Evolutionary conservation across 2,329 filamentous ascomycete species (phyloP), one percentile per base, ranked within the genome.

Genomic region (Penicillium sp.): DNA sequence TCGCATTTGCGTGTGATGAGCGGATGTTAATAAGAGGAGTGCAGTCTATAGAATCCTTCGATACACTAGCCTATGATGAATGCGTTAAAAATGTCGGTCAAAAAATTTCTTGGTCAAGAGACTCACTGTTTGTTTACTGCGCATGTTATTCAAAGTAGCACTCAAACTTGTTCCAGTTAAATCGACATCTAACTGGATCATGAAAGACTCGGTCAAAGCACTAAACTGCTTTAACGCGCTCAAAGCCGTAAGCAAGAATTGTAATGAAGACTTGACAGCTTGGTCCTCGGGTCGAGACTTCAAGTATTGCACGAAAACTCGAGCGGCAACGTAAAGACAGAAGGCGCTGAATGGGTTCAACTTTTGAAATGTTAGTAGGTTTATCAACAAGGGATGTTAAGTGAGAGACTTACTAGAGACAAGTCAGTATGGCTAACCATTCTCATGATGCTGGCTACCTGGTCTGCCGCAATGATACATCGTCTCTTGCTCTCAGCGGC

Each of bases 311-410:
- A 97, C 88, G 67, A 97, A 97, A 0, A 97, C 93, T 52, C 94
- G 84, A 21, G 93, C 90, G 11, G 93, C 89, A n/a, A 97, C 92
- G 65, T 97, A 97, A 45, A 99, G 82, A 68, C 91, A 96, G 73
- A 97, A 97, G 0, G 91, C 91, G 65, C 96, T 88, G 70, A 97
- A 97, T 0, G 93, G 91, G 63, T 97, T 96, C 84, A 96, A 90
- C 91, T 97, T 60, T 68, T 40, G 65, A 59, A 61, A 64, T 66
- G 6, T 40, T 23, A 40, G 46, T 38, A 23, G 30, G 14, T 35
- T 16, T 5, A 30, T 30, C 14, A 49, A 23, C 21, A 42, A 11
- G 38, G 23, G 47, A 33, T n/a, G 74, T 88, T 74, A 82, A 26
- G 20, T 30, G 12, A 30, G 26, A 47, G 35, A 74, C 89, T 76